phyloP scores from a whole-genome alignment of 2,329 filamentous ascomycete species.

The Sporothrix mexicana region DNA sequence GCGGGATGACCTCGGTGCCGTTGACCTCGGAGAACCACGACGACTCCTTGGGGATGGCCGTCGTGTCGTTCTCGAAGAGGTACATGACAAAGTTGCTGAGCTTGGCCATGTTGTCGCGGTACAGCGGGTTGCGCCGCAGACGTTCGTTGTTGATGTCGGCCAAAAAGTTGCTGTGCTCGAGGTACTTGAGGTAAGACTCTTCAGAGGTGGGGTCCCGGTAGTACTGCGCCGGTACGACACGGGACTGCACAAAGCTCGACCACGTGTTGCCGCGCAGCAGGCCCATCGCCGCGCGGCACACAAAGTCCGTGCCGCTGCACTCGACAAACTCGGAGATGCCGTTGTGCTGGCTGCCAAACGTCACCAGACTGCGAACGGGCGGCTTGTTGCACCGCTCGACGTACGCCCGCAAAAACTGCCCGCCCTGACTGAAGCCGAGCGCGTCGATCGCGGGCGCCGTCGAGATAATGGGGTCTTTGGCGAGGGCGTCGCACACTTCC shows the following conservation, averaged over 20 bases:
- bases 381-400: constrained; percentile 84
- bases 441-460: constrained; percentile 86
- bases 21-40: constrained; percentile 91
- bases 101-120: constrained; percentile 70
- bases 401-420: constrained; percentile 92
- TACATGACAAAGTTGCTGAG: constrained; percentile 87
- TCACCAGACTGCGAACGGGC: constrained; percentile 78
- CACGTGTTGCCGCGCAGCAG: constrained; percentile 82
- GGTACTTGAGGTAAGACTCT: constrained; percentile 73
- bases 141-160: constrained; percentile 98
- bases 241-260: constrained; percentile 75
- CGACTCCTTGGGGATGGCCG: constrained; percentile 87
- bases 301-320: constrained; percentile 73
- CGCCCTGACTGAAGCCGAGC: constrained; percentile 93
- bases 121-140: constrained; percentile 70
- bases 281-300: constrained; percentile 81
- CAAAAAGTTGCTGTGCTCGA: constrained; percentile 83
- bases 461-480: constrained; percentile 76
- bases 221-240: constrained; percentile 92
- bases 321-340: constrained; percentile 83
- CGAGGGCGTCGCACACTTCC: constrained; percentile 77
- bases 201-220: constrained; percentile 72
- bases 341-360: constrained; percentile 90
- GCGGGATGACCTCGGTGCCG: constrained; percentile 66
- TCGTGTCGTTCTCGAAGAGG: constrained; percentile 84